Evolutionary conservation across 495 filamentous ascomycete genomes (phyloP).

Genomic region (Cairneyella variabilis): DNA sequence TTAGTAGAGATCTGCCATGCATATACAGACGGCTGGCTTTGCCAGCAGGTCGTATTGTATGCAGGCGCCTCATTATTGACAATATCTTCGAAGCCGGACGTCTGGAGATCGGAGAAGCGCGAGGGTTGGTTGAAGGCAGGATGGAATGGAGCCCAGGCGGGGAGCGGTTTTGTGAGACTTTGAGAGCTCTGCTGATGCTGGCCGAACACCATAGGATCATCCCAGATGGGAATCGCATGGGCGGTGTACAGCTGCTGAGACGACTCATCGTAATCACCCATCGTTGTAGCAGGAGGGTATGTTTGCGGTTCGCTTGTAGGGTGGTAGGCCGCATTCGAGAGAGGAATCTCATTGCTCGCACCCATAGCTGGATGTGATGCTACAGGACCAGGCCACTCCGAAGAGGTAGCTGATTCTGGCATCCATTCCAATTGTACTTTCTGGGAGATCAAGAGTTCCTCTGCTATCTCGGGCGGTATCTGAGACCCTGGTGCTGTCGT

Average conservation of each 20-base stretch:
- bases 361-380: neutral
- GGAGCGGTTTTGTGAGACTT: conserved; percentile 7
- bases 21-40: conserved; percentile 23
- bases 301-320: neutral
- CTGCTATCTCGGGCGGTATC: conserved; percentile 10
- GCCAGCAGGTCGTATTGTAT: conserved; percentile 19
- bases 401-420: conserved; percentile 6
- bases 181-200: conserved; percentile 4
- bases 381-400: neutral
- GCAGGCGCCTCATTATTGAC: conserved; percentile 8
- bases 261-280: conserved; percentile 13
- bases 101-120: conserved; percentile 21
- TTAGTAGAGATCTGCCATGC: conserved; percentile 26
- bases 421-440: conserved; percentile 23
- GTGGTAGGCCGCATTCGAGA: neutral
- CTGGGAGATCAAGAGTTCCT: conserved; percentile 19
- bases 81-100: conserved; percentile 15
- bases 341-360: neutral
- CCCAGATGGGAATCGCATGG: conserved; percentile 17
- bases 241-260: conserved; percentile 14
- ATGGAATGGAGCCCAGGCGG: conserved; percentile 25
- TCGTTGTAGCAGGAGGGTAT: conserved; percentile 3
- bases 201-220: conserved; percentile 20
- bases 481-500: neutral
- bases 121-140: conserved; percentile 22